Evolutionary conservation across 1,284 basidiomycete species (phyloP), one percentile per base, ranked within the genome.

Genomic region (Moniliophthora roreri): DNA sequence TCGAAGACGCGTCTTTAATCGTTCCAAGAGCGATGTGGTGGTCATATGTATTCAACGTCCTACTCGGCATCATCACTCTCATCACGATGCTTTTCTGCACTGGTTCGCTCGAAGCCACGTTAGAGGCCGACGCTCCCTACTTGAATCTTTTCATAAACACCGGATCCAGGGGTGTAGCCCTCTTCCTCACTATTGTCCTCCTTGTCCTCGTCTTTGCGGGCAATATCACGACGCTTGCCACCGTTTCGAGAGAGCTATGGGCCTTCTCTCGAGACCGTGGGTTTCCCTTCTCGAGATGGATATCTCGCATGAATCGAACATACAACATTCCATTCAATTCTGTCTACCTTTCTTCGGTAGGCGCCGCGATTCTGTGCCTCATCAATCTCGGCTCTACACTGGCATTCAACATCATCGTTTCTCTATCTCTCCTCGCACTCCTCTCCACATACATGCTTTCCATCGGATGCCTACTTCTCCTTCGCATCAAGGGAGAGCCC

Each of bases 401-500:
- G 3, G 20, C 41, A 20, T 44, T 44, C 41, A 44, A 44, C 41
- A 44, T 44, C 41, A 44, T 44, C 15, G 41, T 44, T 20, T 44
- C 41, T 13, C 20, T 44, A 11, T 23, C 41, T 4, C 10, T 23
- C 13, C 41, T 44, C 15, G 41, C 20, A 11, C 20, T 44, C 13
- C 41, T 44, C 41, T 23, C 20, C 41, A 44, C 41, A 20, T 44
- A 44, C 20, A 44, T 23, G 20, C 15, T 44, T 13, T 18, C 20
- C 20, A 44, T 23, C 15, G 41, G 41, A 15, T 44, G 41, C 13
- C 10, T 44, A 7, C 41, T 44, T 23, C 26, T 20, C 20, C 20
- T 23, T 7, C 41, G 41, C 3, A 20, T 44, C 41, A 44, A 20
- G 6, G 20, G 41, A 3, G 20, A 44, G 21, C 15, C 15, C 7